phyloP scores from a whole-genome alignment of 1,139 yeast species.

The Yarrowia galli region DNA sequence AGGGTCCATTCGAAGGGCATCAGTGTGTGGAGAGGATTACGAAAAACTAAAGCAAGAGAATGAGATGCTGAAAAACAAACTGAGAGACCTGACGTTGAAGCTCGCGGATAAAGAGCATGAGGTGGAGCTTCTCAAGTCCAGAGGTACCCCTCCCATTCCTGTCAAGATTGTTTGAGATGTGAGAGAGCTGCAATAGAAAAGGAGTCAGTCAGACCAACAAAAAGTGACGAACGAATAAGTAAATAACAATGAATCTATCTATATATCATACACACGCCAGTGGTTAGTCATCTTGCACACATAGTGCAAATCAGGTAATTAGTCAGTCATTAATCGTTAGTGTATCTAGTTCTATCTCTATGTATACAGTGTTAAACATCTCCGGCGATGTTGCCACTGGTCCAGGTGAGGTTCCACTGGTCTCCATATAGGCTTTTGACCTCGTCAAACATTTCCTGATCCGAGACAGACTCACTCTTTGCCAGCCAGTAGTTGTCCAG shows the following conservation, averaged over 20 bases:
- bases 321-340: not conserved
- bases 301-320: too few species aligned
- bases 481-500: slow-evolving; percentile 64
- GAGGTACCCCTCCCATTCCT: slow-evolving; percentile 13
- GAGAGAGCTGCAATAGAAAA: slow-evolving; percentile 9
- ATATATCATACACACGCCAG: not conserved
- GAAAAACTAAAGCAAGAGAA: slow-evolving; percentile 48
- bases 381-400: slow-evolving; percentile 36
- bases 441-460: slow-evolving; percentile 13
- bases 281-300: too few species aligned
- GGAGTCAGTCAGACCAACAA: slow-evolving; percentile 6
- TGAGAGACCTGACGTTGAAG: slow-evolving; percentile 49
- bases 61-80: slow-evolving; percentile 48
- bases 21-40: slow-evolving; percentile 42
- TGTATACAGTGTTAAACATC: not conserved
- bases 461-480: slow-evolving; percentile 40
- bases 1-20: slow-evolving; percentile 26
- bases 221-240: slow-evolving; percentile 1
- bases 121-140: slow-evolving; percentile 14
- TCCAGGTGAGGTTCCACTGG: slow-evolving; percentile 35
- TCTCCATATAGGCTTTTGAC: slow-evolving; percentile 28
- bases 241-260: slow-evolving; percentile 10
- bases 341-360: slow-evolving; percentile 8
- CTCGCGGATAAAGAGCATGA: slow-evolving; percentile 39
- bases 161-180: slow-evolving; percentile 22